Conservation (phyloP, 306 rosid species). For the Vigna mungo region DNA sequence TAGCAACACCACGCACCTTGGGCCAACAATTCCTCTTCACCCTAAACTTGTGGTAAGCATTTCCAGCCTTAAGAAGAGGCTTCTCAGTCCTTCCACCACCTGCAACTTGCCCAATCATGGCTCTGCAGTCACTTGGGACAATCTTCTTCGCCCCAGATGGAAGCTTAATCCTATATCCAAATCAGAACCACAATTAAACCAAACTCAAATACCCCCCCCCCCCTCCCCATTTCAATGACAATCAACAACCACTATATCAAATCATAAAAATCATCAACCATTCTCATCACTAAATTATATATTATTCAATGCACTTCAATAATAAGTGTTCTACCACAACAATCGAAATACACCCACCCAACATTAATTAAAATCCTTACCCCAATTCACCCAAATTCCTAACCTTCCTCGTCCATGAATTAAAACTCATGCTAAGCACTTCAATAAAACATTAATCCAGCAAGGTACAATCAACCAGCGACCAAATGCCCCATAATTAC, state of each 20-base stretch:
- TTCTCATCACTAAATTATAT: neutral
- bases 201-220: neutral
- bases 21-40: conserved; percentile 65
- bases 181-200: neutral
- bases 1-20: conserved; percentile 63
- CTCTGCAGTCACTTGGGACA: conserved; percentile 56
- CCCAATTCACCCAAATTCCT: neutral
- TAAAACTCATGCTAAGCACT: neutral
- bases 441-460: neutral
- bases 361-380: neutral
- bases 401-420: neutral
- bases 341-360: neutral
- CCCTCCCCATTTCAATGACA: neutral
- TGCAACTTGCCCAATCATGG: conserved; percentile 61
- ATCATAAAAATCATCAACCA: neutral
- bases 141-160: conserved; percentile 59
- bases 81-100: conserved; percentile 62
- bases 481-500: neutral
- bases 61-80: conserved; percentile 60
- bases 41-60: conserved; percentile 59
- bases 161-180: conserved; percentile 47
- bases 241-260: too few species aligned
- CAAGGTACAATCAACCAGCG: neutral
- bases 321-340: neutral
- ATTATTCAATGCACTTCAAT: neutral